Evolutionary conservation across 2,329 filamentous ascomycete genomes (phyloP).

Genomic region (Alternaria sp.): DNA sequence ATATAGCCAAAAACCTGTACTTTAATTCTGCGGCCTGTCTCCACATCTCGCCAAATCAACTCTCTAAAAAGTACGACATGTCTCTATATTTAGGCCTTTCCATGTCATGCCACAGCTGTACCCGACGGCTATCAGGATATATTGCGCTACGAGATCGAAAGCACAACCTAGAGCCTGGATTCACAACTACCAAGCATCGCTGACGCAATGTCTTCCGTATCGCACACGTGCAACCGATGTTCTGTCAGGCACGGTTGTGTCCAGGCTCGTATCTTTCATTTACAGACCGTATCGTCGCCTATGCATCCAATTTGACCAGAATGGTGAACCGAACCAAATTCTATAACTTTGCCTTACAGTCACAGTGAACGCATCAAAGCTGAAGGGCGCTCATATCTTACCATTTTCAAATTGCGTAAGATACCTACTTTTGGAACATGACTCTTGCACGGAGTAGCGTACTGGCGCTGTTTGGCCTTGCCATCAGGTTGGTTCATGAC

Average conservation of each 20-base stretch:
- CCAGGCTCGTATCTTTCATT: slow-evolving; percentile 47
- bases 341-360: slow-evolving; percentile 37
- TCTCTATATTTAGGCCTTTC: slow-evolving; percentile 30
- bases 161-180: slow-evolving; percentile 41
- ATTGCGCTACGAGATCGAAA: slow-evolving; percentile 31
- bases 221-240: slow-evolving; percentile 32
- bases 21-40: slow-evolving; percentile 38
- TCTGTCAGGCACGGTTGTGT: slow-evolving; percentile 27
- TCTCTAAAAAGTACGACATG: slow-evolving; percentile 6
- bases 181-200: slow-evolving; percentile 26
- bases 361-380: slow-evolving; percentile 13
- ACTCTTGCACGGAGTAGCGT: slow-evolving; percentile 35
- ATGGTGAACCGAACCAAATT: slow-evolving; percentile 25
- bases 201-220: slow-evolving; percentile 30
- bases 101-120: slow-evolving; percentile 36
- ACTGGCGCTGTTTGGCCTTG: slow-evolving; percentile 38
- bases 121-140: slow-evolving; percentile 30
- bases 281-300: slow-evolving; percentile 36
- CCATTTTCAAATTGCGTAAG: slow-evolving; percentile 1
- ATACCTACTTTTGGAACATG: slow-evolving; percentile 28
- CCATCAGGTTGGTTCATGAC: slow-evolving; percentile 33
- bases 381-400: slow-evolving; percentile 18
- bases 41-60: slow-evolving; percentile 34
- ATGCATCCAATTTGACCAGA: slow-evolving; percentile 25
- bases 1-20: slow-evolving; percentile 46